These are phyloP conservation scores for Haematococcus lacustris DNA, from an alignment of 139 green algal genomes.

Conservation along the genomic window DNA sequence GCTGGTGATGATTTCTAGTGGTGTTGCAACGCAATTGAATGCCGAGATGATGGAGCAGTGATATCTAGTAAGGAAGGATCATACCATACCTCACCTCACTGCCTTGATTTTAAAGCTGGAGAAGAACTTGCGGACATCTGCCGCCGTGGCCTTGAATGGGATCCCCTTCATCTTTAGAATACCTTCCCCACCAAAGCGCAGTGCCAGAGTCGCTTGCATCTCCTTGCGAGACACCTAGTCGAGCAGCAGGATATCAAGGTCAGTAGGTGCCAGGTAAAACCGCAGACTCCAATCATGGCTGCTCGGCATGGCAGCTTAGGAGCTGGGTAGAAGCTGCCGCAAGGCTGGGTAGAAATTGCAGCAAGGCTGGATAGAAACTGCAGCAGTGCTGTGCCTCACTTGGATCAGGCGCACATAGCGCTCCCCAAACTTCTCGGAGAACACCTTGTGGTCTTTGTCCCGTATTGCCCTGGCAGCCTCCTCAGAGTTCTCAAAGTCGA, in stretches of 20 bases:
- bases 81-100: conserved; percentile 45
- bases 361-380: too few species aligned
- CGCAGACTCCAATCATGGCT: too few species aligned
- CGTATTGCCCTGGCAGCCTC: conserved; percentile 48
- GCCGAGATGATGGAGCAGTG: too few species aligned
- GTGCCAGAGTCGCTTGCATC: conserved; percentile 56
- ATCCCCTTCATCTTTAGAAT: conserved; percentile 72
- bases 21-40: too few species aligned
- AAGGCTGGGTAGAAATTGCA: too few species aligned
- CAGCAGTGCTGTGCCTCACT: conserved; percentile 25
- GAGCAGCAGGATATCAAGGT: conserved; percentile 3
- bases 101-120: conserved; percentile 45
- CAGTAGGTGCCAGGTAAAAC: too few species aligned
- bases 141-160: conserved; percentile 46
- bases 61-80: too few species aligned
- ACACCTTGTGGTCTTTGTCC: conserved; percentile 59
- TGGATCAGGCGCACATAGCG: conserved; percentile 56
- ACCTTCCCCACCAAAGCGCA: conserved; percentile 59
- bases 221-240: conserved; percentile 55
- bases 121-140: conserved; percentile 57
- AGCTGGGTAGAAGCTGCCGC: too few species aligned
- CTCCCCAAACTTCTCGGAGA: conserved; percentile 58
- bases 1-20: too few species aligned
- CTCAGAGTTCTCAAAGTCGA: conserved; percentile 63
- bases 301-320: too few species aligned